Conservation (phyloP, 2,329 filamentous ascomycete species). For the Trichoderma guizhouense region DNA sequence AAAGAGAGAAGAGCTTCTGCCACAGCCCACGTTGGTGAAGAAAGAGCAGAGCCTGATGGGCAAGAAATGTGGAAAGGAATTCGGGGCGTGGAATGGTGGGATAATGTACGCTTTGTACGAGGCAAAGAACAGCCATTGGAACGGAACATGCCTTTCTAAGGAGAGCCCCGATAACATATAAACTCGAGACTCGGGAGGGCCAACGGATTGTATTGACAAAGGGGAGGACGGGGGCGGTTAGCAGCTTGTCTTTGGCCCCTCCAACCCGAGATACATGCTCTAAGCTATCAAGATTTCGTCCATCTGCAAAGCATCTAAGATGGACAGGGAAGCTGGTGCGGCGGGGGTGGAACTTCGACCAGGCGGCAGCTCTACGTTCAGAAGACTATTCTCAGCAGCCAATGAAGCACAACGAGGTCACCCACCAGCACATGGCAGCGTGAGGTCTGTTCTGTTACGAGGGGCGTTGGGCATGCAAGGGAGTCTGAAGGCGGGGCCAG, state of each 20-base stretch:
- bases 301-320: constrained; percentile 30
- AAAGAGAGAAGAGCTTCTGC: constrained; percentile 27
- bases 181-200: constrained; percentile 37
- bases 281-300: constrained; percentile 29
- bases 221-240: constrained; percentile 32
- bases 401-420: constrained; percentile 28
- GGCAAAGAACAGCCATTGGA: constrained; percentile 36
- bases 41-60: constrained; percentile 32
- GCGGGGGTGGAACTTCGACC: constrained; percentile 22
- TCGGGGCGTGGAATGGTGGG: constrained; percentile 42
- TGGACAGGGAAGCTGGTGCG: constrained; percentile 18
- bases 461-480: constrained; percentile 37
- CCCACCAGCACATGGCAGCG: constrained; percentile 37
- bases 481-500: constrained; percentile 31
- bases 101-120: constrained; percentile 39
- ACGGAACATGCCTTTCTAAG: constrained; percentile 33
- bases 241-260: constrained; percentile 23
- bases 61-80: constrained; percentile 45
- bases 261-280: constrained; percentile 28
- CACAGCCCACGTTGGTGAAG: constrained; percentile 30
- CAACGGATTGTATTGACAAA: constrained; percentile 34
- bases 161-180: constrained; percentile 35
- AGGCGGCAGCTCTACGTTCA: constrained; percentile 27
- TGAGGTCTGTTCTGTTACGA: constrained; percentile 33
- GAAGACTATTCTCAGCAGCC: constrained; percentile 24